Base-by-base conservation (phyloP, 495 filamentous ascomycete genomes). In the Schizothecium vesticola region DNA sequence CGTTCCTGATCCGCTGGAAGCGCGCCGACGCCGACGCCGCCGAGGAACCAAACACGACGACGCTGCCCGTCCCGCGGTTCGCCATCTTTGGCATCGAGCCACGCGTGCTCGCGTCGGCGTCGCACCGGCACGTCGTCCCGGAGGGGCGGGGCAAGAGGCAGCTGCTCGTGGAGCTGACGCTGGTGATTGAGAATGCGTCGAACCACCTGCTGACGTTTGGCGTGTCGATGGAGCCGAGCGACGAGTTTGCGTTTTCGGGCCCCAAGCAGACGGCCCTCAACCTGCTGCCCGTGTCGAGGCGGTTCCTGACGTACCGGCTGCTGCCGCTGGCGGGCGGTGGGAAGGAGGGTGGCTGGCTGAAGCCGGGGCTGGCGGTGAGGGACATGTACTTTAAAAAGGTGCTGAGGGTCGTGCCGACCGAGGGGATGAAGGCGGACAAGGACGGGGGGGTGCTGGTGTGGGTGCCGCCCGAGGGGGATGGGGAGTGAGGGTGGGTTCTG, bases 131-230 rank as follows among this genome's bases (percentile, higher is more conserved):
- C 61, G 8, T 25, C 70, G 12, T 21, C 28, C 26, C 5, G 4
- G n/a, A 63, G 16, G 28, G 26, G 10, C 61, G 2, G 25, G 23
- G 55, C 26, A 19, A 13, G 56, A 61, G n/a, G 55, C 67, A 55
- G 57, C 55, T 67, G 8, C 71, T 85, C 31, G 65, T 81, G 29
- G 76, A 80, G 64, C 76, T 86, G 7, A 74, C 78, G 24, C 91
- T 96, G 71, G 90, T 88, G 8, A 85, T 98, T 69, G 95, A 99
- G 75, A 99, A 99, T 75, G 91, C 95, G 4, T 97, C 96, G 3
- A 89, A 87, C 73, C 94, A 98, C 73, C 94, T 95, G 77, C 85
- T 99, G 22, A 96, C 93, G 0, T 98, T 99, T 78, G 91, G 89
- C 23, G 75, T 97, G 31, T 86, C 86, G 11, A 97, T 99, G 93